Evolutionary conservation across 2,329 filamentous ascomycete species (phyloP).

Genomic region (Penicillium sp.): DNA sequence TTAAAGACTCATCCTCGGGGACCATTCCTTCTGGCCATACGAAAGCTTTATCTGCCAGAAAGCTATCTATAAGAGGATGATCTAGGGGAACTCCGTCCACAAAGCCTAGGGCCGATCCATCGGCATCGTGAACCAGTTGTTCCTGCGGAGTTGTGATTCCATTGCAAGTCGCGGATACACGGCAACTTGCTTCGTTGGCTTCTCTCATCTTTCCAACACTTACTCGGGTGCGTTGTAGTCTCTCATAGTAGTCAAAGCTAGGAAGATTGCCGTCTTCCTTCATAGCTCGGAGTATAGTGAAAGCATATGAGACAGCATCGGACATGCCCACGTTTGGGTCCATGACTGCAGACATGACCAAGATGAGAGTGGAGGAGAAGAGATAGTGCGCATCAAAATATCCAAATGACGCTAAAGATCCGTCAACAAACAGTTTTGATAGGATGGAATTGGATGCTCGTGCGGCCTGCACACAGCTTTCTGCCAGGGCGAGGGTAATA

Average conservation of each 20-base stretch:
- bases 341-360: conserved; percentile 22
- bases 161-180: not conserved
- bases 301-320: conserved; percentile 19
- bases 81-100: conserved; percentile 9
- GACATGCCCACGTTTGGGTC: conserved; percentile 14
- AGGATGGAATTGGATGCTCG: conserved; percentile 21
- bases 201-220: conserved; percentile 16
- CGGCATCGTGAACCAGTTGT: not conserved
- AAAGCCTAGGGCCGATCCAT: not conserved
- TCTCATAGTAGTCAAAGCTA: conserved; percentile 21
- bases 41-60: conserved; percentile 13
- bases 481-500: conserved; percentile 20
- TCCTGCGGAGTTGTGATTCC: not conserved
- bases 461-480: conserved; percentile 24
- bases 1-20: conserved; percentile 8
- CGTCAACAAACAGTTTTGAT: conserved; percentile 23
- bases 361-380: conserved; percentile 25
- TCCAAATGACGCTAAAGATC: conserved; percentile 23
- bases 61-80: conserved; percentile 17
- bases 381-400: conserved; percentile 26
- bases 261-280: conserved; percentile 23
- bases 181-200: not conserved
- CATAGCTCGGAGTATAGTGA: conserved; percentile 21
- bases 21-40: conserved; percentile 12
- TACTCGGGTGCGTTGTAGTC: conserved; percentile 13